These are phyloP conservation scores for Candida chilensis DNA, from an alignment of 805 yeast genomes.

Conservation along the genomic window DNA sequence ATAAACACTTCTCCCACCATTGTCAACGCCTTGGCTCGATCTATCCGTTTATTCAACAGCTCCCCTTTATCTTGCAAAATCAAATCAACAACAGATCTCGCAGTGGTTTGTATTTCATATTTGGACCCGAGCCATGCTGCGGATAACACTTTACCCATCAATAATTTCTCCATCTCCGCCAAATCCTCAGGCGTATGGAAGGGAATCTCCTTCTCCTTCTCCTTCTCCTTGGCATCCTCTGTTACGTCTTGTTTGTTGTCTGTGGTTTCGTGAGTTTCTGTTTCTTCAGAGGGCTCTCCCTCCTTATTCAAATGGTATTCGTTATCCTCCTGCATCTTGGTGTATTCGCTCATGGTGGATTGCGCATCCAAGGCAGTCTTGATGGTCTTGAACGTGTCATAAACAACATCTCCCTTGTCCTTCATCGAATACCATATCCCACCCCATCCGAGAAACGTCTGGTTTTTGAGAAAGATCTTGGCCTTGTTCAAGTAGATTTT, in stretches of 20 bases:
- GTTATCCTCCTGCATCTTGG: constrained; percentile 54
- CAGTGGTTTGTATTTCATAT: constrained; percentile 67
- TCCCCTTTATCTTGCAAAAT: constrained; percentile 51
- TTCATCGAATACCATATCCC: constrained; percentile 63
- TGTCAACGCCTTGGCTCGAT: constrained; percentile 56
- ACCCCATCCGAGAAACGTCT: constrained; percentile 53
- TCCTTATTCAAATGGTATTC: constrained; percentile 31
- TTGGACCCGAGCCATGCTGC: constrained; percentile 84
- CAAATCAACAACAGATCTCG: constrained; percentile 62
- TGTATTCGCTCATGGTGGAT: constrained; percentile 63
- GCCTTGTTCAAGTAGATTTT: constrained; percentile 59
- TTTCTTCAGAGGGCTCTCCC: too few species aligned
- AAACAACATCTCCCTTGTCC: constrained; percentile 66
- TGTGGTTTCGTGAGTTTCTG: constrained; percentile 9
- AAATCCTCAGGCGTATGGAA: constrained; percentile 40
- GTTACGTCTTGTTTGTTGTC: constrained; percentile 6
- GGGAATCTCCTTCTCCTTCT: constrained; percentile 17
- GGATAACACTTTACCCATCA: constrained; percentile 72
- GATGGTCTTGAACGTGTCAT: constrained; percentile 64
- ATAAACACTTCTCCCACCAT: constrained; percentile 57
- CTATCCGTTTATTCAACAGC: constrained; percentile 32
- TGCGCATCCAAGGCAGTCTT: constrained; percentile 75
- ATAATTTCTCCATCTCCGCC: constrained; percentile 63
- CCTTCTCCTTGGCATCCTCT: constrained; percentile 15
- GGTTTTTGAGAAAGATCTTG: constrained; percentile 55